Conservation (phyloP, 2,329 filamentous ascomycete genomes). For the Trematosphaeria pertusa region DNA sequence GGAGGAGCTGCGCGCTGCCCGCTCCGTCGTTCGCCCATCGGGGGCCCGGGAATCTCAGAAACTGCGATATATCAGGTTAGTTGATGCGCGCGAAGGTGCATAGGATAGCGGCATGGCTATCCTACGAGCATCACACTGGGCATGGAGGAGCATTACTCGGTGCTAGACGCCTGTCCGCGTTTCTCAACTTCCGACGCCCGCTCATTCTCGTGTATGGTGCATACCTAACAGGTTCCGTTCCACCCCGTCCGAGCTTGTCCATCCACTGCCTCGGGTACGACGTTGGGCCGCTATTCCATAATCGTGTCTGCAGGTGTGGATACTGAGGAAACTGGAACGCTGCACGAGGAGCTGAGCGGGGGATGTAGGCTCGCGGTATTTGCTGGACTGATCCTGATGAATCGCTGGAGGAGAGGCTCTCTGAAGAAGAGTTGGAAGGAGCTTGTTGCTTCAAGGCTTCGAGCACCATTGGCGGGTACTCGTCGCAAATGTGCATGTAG, state of each 20-base stretch:
- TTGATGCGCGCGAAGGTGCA: slow-evolving; percentile 2
- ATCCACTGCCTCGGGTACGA: slow-evolving; percentile 22
- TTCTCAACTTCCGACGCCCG: slow-evolving; percentile 14
- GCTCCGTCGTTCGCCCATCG: neutral
- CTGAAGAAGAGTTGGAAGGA: slow-evolving; percentile 7
- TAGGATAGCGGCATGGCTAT: slow-evolving; percentile 16
- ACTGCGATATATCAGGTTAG: slow-evolving; percentile 14
- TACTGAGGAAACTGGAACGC: slow-evolving; percentile 19
- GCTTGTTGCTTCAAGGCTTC: slow-evolving; percentile 14
- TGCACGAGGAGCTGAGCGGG: slow-evolving; percentile 13
- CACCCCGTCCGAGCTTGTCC: neutral
- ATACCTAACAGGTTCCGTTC: slow-evolving; percentile 21
- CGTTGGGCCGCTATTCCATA: slow-evolving; percentile 15
- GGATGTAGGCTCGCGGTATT: slow-evolving; percentile 29
- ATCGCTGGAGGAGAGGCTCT: slow-evolving; percentile 18
- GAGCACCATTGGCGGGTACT: slow-evolving; percentile 26
- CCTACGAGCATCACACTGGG: slow-evolving; percentile 15
- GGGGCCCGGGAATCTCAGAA: slow-evolving; percentile 5
- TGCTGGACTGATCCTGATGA: slow-evolving; percentile 21
- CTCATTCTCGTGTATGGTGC: slow-evolving; percentile 21
- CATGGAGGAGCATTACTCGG: slow-evolving; percentile 33
- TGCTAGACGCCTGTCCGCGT: slow-evolving; percentile 19
- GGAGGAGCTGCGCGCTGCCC: neutral
- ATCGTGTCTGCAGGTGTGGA: slow-evolving; percentile 7
- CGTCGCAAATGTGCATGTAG: slow-evolving; percentile 30